Conservation (phyloP, 495 filamentous ascomycete species). For the Gamarada debralockiae region DNA sequence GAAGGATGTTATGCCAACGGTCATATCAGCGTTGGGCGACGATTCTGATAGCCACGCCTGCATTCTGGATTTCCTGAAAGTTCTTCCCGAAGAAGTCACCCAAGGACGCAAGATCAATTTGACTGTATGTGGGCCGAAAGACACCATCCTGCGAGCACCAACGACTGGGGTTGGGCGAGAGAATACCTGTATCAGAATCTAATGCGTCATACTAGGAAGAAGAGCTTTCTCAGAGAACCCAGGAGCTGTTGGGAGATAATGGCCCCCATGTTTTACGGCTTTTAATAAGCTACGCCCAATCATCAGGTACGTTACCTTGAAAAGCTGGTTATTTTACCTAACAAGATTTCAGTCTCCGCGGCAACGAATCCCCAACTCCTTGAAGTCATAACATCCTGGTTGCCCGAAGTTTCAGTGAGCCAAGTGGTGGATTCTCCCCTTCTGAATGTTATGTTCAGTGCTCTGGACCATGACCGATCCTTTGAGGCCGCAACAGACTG, state of each 20-base stretch:
- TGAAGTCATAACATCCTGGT: conserved; percentile 94
- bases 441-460: conserved; percentile 74
- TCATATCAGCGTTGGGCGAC: conserved; percentile 75
- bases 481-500: conserved; percentile 93
- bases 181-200: conserved; percentile 45
- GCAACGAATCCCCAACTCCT: conserved; percentile 86
- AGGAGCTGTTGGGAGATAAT: conserved; percentile 86
- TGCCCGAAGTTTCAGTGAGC: conserved; percentile 81
- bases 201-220: conserved; percentile 77
- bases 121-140: conserved; percentile 78
- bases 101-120: conserved; percentile 98
- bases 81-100: conserved; percentile 97
- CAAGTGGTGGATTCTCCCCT: conserved; percentile 83
- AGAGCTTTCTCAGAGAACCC: conserved; percentile 74
- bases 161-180: conserved; percentile 35
- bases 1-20: conserved; percentile 85
- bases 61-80: conserved; percentile 90
- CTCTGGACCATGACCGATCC: conserved; percentile 67
- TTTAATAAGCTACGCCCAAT: conserved; percentile 83
- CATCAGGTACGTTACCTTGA: conserved; percentile 62
- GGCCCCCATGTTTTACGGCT: conserved; percentile 79
- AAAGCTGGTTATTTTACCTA: background rate
- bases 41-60: conserved; percentile 73
- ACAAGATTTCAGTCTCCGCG: conserved; percentile 46
- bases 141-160: conserved; percentile 41